These are phyloP conservation scores for Fusarium algeriense DNA, from an alignment of 2,329 filamentous ascomycete species.

Conservation along the genomic window DNA sequence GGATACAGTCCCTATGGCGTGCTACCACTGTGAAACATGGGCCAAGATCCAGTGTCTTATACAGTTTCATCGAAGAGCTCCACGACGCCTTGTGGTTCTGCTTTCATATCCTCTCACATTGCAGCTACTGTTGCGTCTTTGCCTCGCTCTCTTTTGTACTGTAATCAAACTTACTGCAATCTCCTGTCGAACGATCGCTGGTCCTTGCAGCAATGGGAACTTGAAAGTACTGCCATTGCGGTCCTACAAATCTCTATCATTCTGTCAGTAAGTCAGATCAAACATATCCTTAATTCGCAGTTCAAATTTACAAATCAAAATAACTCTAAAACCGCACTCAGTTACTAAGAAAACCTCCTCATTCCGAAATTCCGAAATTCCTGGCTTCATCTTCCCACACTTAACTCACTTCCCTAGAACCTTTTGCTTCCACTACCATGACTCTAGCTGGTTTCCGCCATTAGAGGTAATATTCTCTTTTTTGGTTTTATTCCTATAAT, in stretches of 20 bases:
- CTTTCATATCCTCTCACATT: no score
- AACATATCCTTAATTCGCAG: not conserved
- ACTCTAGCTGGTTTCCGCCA: not conserved
- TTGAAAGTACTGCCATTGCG: not conserved
- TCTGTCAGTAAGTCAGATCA: not conserved
- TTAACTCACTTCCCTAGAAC: not conserved
- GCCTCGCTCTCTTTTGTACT: not conserved
- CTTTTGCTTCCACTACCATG: not conserved
- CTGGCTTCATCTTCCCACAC: not conserved
- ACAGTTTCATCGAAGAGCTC: conserved; percentile 7
- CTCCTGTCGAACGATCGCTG: not conserved
- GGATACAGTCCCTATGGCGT: conserved; percentile 10
- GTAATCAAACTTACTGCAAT: not conserved
- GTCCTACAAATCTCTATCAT: not conserved
- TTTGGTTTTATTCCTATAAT: not conserved
- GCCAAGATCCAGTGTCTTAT: conserved; percentile 1
- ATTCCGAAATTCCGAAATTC: not conserved
- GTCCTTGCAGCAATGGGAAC: not conserved
- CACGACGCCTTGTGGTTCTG: not conserved
- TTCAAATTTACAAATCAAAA: not conserved
- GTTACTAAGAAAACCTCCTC: not conserved
- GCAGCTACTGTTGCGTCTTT: not conserved
- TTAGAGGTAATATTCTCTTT: not conserved
- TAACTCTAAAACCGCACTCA: not conserved
- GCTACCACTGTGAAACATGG: conserved; percentile 15